Evolutionary conservation across 2,329 filamentous ascomycete species (phyloP), one percentile per base, ranked within the genome.

Genomic region (Setomelanomma holmii): DNA sequence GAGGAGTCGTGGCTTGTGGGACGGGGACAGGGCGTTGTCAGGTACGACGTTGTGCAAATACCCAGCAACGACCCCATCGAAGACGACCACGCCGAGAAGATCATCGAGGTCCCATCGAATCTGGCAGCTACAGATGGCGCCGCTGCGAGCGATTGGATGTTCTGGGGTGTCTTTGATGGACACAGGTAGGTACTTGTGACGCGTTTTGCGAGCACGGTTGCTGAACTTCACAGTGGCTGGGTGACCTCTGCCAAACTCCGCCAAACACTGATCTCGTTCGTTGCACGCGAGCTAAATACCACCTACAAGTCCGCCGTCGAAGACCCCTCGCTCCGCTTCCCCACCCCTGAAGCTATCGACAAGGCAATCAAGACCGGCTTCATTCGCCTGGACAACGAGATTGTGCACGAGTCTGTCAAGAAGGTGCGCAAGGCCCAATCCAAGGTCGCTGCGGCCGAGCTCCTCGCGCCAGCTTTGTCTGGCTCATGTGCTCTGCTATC

Each of bases 161-260:
- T 99, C 75, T 99, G 96, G 95, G 95, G 93, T 51, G 93, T 99
- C 16, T 99, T 98, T 75, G 95, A 99, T 71, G 95, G 95, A 0
- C 95, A 99, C 76, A 91, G 90, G 91, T 93, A 79, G 76, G 84
- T 10, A 22, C 10, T 17, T 19, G 11, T 19, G 8, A 16, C 16
- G 20, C 20, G 4, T 19, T n/a, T 16, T 11, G 45, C 22, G 20
- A 39, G 33, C n/a, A 14, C 10, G 40, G 34, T 19, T 56, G 24
- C 56, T 63, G 51, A 40, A 36, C 1, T 27, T 21, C 12, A 50
- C 64, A 96, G 91, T 40, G 95, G 95, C 63, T 99, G 95, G 95
- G 97, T 95, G 4, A 99, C 95, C 5, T 98, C 95, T 34, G 95
- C 95, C 17, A 98, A 96, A 71, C 81, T 99, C 53, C 89, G 95